Percentiles rank a stretch among this genome's conserved stretches.
Conservation (phyloP, 1,139 yeast species). For the Citeromyces siamensis region DNA sequence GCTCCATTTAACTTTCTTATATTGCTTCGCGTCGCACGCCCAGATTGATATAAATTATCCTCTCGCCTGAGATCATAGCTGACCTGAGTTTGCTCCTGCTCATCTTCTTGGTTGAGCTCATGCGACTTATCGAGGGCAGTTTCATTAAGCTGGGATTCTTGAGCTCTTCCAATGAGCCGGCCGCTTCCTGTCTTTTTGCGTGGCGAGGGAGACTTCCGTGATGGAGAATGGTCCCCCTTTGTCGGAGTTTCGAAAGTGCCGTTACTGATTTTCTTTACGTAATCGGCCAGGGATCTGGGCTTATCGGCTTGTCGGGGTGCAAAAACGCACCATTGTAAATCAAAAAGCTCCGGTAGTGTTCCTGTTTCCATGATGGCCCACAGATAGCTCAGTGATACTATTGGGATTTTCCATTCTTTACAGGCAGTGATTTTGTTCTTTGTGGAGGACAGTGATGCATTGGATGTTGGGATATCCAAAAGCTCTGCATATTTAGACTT, state of each 20-base stretch:
- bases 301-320: constrained; percentile 22
- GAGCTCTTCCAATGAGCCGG: constrained; percentile 22
- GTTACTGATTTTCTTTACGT: not conserved
- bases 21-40: not conserved
- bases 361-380: constrained; percentile 27
- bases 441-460: constrained; percentile 21
- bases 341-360: constrained; percentile 17
- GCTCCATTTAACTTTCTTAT: not conserved
- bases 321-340: constrained; percentile 39
- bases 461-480: constrained; percentile 8
- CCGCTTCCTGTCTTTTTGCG: constrained; percentile 19
- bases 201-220: constrained; percentile 23
- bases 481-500: constrained; percentile 22
- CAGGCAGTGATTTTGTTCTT: constrained; percentile 44
- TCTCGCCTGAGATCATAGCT: constrained; percentile 1
- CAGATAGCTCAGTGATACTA: constrained; percentile 38
- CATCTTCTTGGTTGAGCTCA: not conserved
- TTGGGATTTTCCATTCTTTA: constrained; percentile 41
- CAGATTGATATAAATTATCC: not conserved
- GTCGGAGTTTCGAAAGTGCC: constrained; percentile 8
- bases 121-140: not conserved
- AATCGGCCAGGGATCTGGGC: not conserved
- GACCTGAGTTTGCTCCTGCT: constrained; percentile 2
- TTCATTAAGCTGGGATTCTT: constrained; percentile 18
- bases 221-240: constrained; percentile 16